These are phyloP conservation scores for Brachypodium distachyon DNA, from an alignment of 202 grass and related monocot genomes.

Conservation along the genomic window DNA sequence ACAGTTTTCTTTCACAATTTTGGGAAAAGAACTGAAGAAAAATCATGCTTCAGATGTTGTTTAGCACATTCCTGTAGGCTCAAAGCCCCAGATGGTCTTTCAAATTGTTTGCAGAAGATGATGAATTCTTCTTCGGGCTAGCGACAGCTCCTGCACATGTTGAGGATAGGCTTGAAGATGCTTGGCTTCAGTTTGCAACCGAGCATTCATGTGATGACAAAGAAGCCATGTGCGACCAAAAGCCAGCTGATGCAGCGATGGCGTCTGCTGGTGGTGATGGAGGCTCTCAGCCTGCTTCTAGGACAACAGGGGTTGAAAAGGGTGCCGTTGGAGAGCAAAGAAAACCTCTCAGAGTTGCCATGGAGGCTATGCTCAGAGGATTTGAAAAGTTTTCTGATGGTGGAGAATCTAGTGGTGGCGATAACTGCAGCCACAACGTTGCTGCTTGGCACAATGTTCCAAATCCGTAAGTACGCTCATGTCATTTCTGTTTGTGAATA, in stretches of 20 bases:
- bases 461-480: slow-evolving; percentile 49
- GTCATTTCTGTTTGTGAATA: neutral
- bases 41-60: too few species aligned
- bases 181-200: slow-evolving; percentile 74
- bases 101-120: slow-evolving; percentile 20
- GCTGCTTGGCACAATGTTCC: slow-evolving; percentile 97
- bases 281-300: slow-evolving; percentile 51
- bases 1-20: neutral
- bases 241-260: slow-evolving; percentile 42
- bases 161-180: slow-evolving; percentile 81
- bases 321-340: neutral
- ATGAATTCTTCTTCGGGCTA: slow-evolving; percentile 78
- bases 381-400: slow-evolving; percentile 53
- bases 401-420: slow-evolving; percentile 13
- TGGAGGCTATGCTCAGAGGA: slow-evolving; percentile 83
- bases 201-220: slow-evolving; percentile 22
- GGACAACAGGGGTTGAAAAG: neutral
- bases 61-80: neutral
- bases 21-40: neutral
- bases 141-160: slow-evolving; percentile 83
- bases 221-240: neutral
- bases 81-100: neutral
- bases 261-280: slow-evolving; percentile 55
- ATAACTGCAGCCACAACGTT: slow-evolving; percentile 53
- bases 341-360: slow-evolving; percentile 63